Conservation (phyloP, 805 yeast species). For the Vanderwaltozyma verrucispora region DNA sequence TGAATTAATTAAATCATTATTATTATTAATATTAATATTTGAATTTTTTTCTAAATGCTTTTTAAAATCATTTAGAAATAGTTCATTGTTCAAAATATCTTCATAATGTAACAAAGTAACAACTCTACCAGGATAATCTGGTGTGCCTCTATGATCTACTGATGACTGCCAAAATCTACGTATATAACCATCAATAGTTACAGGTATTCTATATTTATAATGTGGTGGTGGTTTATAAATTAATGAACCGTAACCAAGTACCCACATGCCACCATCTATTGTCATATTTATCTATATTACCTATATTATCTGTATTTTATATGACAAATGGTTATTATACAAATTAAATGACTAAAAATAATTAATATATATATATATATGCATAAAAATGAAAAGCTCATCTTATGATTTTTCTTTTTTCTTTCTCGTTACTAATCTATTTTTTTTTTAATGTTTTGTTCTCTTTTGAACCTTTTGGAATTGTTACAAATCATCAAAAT, state of each 20-base stretch:
- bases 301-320: no score
- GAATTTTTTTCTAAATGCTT: constrained; percentile 6
- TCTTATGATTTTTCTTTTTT: no score
- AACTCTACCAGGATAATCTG: constrained; percentile 79
- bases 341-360: no score
- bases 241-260: constrained; percentile 83
- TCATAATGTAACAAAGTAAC: constrained; percentile 63
- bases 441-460: no score
- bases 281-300: background rate
- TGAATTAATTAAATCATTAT: no score
- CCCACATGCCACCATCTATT: constrained; percentile 42
- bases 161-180: constrained; percentile 90
- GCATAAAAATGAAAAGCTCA: no score
- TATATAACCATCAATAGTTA: constrained; percentile 63
- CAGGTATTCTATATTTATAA: constrained; percentile 51
- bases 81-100: constrained; percentile 35
- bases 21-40: constrained; percentile 20
- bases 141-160: constrained; percentile 84
- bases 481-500: no score
- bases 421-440: no score
- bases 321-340: no score
- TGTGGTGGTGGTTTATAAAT: constrained; percentile 86
- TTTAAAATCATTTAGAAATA: constrained; percentile 35
- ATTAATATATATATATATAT: no score
- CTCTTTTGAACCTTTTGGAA: no score